These are phyloP conservation scores for Colletotrichum sp. DNA, from an alignment of 2,329 filamentous ascomycete genomes.

Conservation along the genomic window DNA sequence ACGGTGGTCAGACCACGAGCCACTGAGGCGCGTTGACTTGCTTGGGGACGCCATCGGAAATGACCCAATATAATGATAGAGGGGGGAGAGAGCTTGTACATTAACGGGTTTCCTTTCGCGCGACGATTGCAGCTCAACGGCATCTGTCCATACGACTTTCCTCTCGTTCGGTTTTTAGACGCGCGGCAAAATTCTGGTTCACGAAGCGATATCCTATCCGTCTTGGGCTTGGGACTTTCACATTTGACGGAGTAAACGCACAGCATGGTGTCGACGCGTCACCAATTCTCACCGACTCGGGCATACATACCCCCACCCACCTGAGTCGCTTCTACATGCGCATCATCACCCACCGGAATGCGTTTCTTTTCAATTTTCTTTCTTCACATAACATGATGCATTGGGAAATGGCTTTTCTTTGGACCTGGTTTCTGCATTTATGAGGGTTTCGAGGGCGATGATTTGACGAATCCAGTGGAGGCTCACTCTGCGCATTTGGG, in stretches of 20 bases:
- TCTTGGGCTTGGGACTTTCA: neutral
- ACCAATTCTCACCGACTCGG: neutral
- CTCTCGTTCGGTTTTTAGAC: slow-evolving; percentile 21
- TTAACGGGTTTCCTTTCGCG: slow-evolving; percentile 16
- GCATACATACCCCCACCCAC: neutral
- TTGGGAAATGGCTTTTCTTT: slow-evolving; percentile 18
- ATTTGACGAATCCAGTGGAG: slow-evolving; percentile 2
- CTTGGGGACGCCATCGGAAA: neutral
- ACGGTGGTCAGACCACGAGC: slow-evolving; percentile 20
- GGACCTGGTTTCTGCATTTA: slow-evolving; percentile 18
- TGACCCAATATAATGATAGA: slow-evolving; percentile 16
- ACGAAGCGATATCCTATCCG: slow-evolving; percentile 13
- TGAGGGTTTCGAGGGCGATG: neutral
- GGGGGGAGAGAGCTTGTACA: slow-evolving; percentile 15
- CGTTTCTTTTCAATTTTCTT: neutral
- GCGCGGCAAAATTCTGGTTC: slow-evolving; percentile 17
- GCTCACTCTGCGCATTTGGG: neutral
- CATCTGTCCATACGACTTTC: slow-evolving; percentile 18
- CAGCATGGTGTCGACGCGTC: slow-evolving; percentile 3
- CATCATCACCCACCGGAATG: neutral
- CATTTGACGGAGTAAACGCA: slow-evolving; percentile 3
- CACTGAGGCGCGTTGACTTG: slow-evolving; percentile 3
- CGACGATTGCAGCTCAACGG: slow-evolving; percentile 5
- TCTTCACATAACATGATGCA: slow-evolving; percentile 18
- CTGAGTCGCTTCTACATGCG: neutral